These are phyloP conservation scores for Ensete ventricosum DNA, from an alignment of 176 grass and related monocot genomes.

Conservation along the genomic window DNA sequence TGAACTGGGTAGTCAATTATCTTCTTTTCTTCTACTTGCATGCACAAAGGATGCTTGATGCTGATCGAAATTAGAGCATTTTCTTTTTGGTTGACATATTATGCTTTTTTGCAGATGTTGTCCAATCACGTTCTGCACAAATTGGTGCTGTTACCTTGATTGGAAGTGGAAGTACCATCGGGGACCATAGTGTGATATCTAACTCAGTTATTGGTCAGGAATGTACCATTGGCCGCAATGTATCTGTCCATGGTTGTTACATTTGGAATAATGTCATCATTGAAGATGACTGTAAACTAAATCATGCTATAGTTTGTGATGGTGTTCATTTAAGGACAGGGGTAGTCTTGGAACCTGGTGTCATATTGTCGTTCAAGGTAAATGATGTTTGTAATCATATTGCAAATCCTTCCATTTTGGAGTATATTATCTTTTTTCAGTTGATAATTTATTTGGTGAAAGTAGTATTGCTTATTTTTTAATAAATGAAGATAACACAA, in stretches of 20 bases:
- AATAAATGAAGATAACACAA: background rate
- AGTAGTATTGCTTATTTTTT: background rate
- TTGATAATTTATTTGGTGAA: background rate
- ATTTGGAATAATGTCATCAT: constrained; percentile 87
- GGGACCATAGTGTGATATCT: constrained; percentile 45
- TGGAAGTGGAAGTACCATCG: constrained; percentile 69
- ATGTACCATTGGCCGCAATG: constrained; percentile 66
- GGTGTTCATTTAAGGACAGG: constrained; percentile 62
- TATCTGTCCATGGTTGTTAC: constrained; percentile 58
- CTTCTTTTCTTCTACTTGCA: background rate
- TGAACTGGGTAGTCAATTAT: background rate
- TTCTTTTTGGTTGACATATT: background rate
- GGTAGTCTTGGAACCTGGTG: constrained; percentile 63
- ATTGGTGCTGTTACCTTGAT: constrained; percentile 62
- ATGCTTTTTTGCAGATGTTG: constrained; percentile 46
- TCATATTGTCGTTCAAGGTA: constrained; percentile 97
- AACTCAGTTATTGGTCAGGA: constrained; percentile 69
- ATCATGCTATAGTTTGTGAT: constrained; percentile 70
- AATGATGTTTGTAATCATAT: constrained; percentile 14
- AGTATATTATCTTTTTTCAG: background rate
- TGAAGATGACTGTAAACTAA: constrained; percentile 88
- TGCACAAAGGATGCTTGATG: background rate
- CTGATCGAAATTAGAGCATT: background rate
- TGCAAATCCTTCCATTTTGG: background rate
- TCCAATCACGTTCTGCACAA: constrained; percentile 52